Percentiles rank a stretch among this genome's conserved stretches.
These are phyloP conservation scores for Apiospora aurea DNA, from an alignment of 2,329 filamentous ascomycete genomes.

Conservation along the genomic window DNA sequence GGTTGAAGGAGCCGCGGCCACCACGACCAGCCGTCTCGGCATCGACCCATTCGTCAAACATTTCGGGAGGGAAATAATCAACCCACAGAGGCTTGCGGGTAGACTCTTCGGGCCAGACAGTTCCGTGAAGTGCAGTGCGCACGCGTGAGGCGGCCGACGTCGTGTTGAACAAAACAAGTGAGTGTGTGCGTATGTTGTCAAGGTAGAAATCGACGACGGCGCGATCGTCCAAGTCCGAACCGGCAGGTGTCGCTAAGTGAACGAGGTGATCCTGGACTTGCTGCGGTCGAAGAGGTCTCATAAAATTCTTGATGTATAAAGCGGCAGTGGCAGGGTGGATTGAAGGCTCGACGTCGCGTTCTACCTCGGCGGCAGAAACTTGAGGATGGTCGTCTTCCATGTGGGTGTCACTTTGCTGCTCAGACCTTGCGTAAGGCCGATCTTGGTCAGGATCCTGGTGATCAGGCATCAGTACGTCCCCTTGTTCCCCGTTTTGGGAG, in stretches of 20 bases:
- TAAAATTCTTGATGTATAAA: conserved; percentile 89
- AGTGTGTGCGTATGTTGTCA: conserved; percentile 87
- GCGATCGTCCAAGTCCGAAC: conserved; percentile 56
- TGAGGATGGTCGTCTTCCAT: conserved; percentile 33
- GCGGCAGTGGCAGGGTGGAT: conserved; percentile 76
- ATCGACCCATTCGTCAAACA: conserved; percentile 76
- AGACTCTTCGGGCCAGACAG: conserved; percentile 86
- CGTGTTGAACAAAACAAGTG: conserved; percentile 76
- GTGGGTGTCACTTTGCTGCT: conserved; percentile 25
- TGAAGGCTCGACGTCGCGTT: conserved; percentile 58
- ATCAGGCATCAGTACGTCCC: conserved; percentile 17
- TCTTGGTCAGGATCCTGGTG: conserved; percentile 21
- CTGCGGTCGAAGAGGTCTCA: conserved; percentile 79
- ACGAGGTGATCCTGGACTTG: conserved; percentile 73
- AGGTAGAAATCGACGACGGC: conserved; percentile 76
- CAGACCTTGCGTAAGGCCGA: conserved; percentile 9
- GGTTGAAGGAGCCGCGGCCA: conserved; percentile 49
- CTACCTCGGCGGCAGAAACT: conserved; percentile 33
- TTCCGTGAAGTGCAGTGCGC: conserved; percentile 76
- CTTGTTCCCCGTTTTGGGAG: conserved; percentile 11
- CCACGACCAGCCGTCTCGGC: conserved; percentile 62
- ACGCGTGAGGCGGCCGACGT: conserved; percentile 77
- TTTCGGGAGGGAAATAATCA: conserved; percentile 85
- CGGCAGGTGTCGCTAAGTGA: conserved; percentile 69
- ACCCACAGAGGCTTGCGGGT: conserved; percentile 85